Base-by-base conservation (phyloP, 73 alveolate genomes). In the Breviolum minutum region DNA sequence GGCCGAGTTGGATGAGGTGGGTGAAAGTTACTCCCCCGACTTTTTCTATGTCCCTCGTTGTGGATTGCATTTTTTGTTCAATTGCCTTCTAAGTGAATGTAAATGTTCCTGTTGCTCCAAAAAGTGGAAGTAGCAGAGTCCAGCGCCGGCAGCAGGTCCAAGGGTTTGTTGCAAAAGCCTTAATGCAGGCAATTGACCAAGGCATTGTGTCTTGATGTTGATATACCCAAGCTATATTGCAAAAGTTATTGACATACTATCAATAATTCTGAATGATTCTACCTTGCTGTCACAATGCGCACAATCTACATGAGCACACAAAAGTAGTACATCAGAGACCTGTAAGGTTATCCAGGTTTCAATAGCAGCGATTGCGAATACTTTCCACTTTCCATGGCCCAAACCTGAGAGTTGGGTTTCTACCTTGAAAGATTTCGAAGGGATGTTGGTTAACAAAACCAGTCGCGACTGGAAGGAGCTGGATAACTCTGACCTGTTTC, bases 1-100 rank as follows among this genome's bases (percentile, higher is more conserved):
- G n/a, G 69, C 97, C 6, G 97, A 91, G 97, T 82, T 91, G 76
- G 88, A 48, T 22, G 97, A 91, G 97, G 97, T 74, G n/a, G 16
- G 93, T 19, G 24, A 6, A 26, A 26, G 13, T 30, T 29, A 79
- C 29, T 40, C 24, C 11, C 26, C 22, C 54, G 83, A 10, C 14
- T 73, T 73, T 73, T 73, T 19, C 48, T 22, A 6, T 5, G 54
- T 40, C 54, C 54, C 54, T 40, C 54, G 54, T 40, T 40, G 54
- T 40, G 54, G 54, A 40, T 40, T 40, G 5, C 54, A 40, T 2
- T 40, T 40, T 40, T 40, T 40, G 54, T 40, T 40, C 7, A 26
- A 26, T 60, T 22, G 48, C 14, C 30, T 3, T 26, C 14, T 60
- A 19, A 16, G 19, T 26, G 48, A 73, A 73, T 73, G 48, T 2